phyloP scores from a whole-genome alignment of 2,329 filamentous ascomycete species.

The Dryadomyces quercivorus region DNA sequence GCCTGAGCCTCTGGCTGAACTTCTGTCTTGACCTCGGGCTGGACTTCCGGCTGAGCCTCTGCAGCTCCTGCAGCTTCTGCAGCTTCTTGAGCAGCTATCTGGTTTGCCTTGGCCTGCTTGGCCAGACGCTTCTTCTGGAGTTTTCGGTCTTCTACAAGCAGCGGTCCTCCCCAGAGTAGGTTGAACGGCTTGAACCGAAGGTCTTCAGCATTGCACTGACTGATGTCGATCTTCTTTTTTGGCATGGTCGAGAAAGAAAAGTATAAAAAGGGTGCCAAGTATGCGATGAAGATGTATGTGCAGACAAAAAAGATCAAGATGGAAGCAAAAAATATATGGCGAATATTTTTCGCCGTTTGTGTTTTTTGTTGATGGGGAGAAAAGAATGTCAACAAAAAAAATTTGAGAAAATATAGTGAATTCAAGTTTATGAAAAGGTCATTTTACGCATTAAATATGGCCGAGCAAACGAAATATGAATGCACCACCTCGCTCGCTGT shows the following conservation, averaged over 20 bases:
- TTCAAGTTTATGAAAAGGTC: neutral
- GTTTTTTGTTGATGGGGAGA: neutral
- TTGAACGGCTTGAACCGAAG: slow-evolving; percentile 1
- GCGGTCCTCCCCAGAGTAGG: slow-evolving; percentile 4
- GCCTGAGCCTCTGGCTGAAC: neutral
- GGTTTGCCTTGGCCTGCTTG: neutral
- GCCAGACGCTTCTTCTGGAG: neutral
- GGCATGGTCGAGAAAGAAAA: neutral
- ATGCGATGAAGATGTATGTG: neutral
- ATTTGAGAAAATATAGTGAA: neutral
- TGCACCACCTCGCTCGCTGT: too few relatives aligned
- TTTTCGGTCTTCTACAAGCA: neutral
- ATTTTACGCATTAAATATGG: neutral
- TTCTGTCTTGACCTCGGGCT: too few relatives aligned
- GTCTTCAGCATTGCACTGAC: neutral
- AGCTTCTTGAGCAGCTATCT: too few relatives aligned
- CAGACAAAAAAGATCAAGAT: neutral
- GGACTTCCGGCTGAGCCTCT: neutral
- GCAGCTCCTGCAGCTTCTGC: too few relatives aligned
- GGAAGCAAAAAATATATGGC: neutral
- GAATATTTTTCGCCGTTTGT: neutral
- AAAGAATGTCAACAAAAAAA: neutral
- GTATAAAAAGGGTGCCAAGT: neutral
- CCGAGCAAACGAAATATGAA: neutral
- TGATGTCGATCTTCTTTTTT: neutral